Evolutionary conservation across 805 yeast genomes (phyloP).

Genomic region (Nakazawaea ishiwadae): DNA sequence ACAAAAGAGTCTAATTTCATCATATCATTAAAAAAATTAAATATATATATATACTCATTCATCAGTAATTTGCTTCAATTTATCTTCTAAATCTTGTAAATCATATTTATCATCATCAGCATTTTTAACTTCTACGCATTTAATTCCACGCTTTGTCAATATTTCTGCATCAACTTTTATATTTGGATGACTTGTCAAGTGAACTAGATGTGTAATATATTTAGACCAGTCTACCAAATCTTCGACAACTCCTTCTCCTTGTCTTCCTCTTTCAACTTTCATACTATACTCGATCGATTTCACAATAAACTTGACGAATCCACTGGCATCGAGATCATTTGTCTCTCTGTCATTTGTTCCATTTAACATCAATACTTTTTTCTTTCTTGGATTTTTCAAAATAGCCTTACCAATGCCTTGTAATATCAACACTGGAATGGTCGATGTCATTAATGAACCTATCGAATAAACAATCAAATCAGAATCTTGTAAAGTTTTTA

Average conservation of each 20-base stretch:
- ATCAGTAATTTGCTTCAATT: constrained; percentile 18
- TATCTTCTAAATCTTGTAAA: constrained; percentile 32
- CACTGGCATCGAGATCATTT: constrained; percentile 54
- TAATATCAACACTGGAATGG: constrained; percentile 70
- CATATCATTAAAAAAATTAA: too few relatives aligned
- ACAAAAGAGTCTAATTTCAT: constrained; percentile 1
- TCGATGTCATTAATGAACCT: constrained; percentile 87
- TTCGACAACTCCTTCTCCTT: constrained; percentile 9
- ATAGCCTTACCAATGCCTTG: constrained; percentile 71
- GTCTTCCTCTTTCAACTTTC: constrained; percentile 18
- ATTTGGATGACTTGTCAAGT: constrained; percentile 41
- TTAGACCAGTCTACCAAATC: constrained; percentile 30
- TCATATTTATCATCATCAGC: constrained; percentile 31
- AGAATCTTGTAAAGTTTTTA: constrained; percentile 42
- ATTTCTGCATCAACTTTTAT: constrained; percentile 42
- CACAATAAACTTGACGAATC: constrained; percentile 51
- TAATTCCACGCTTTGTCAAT: constrained; percentile 39
- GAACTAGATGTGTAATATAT: constrained; percentile 61
- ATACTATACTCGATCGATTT: constrained; percentile 54
- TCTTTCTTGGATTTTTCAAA: constrained; percentile 22
- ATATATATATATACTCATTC: constrained; percentile 9
- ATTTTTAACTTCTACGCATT: constrained; percentile 37
- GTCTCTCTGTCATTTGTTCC: constrained; percentile 82
- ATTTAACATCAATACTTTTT: constrained; percentile 63
- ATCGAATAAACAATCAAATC: constrained; percentile 68